phyloP scores from a whole-genome alignment of 225 moss, liverwort and hornwort genomes.

The Climacium dendroides region DNA sequence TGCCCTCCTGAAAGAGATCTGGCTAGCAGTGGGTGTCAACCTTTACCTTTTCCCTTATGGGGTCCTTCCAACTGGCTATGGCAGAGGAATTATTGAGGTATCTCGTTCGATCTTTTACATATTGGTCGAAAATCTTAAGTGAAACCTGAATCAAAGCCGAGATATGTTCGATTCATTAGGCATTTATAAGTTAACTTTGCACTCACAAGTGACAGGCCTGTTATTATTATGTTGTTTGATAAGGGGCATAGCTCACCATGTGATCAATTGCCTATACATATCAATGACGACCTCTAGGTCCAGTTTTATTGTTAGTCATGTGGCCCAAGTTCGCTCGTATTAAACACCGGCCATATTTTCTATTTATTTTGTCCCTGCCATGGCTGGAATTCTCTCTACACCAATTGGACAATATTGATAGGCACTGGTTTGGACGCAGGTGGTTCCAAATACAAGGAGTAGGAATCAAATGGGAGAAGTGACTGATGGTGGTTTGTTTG shows the following conservation, averaged over 20 bases:
- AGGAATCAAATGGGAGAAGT: slow-evolving; percentile 83
- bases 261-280: not conserved
- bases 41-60: slow-evolving; percentile 88
- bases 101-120: not conserved
- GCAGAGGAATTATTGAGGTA: slow-evolving; percentile 94
- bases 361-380: not conserved
- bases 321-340: not conserved
- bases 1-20: slow-evolving; percentile 59
- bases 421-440: slow-evolving; percentile 19
- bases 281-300: not conserved
- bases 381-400: not conserved
- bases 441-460: slow-evolving; percentile 64
- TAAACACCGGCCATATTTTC: not conserved
- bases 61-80: slow-evolving; percentile 84
- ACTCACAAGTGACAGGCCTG: not conserved
- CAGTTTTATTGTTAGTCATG: not conserved
- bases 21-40: slow-evolving; percentile 65
- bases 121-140: not conserved
- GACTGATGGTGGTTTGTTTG: slow-evolving; percentile 77
- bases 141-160: not conserved
- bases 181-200: not conserved
- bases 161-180: not conserved
- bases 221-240: not conserved
- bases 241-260: not conserved
- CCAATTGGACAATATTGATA: not conserved